Evolutionary conservation across 108 stramenopile species (phyloP).

Genomic region (Nitzschia palea): DNA sequence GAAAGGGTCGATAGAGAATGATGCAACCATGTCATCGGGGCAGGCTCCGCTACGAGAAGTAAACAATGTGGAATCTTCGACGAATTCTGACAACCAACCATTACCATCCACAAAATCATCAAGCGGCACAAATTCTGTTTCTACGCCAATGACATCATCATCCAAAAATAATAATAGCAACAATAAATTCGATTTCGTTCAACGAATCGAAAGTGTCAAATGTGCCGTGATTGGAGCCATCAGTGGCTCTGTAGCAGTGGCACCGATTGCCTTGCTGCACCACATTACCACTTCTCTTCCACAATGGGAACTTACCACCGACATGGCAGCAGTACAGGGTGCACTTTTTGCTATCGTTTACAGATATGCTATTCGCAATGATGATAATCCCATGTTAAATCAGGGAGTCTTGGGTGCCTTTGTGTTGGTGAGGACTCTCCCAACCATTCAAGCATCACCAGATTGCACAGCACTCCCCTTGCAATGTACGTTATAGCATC

Average conservation of each 20-base stretch:
- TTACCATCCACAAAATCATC: too few relatives aligned
- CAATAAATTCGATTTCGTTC: slow-evolving; percentile 61
- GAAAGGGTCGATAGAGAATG: too few relatives aligned
- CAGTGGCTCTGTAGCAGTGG: slow-evolving; percentile 55
- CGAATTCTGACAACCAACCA: too few relatives aligned
- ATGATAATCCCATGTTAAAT: slow-evolving; percentile 72
- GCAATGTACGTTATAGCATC: slow-evolving; percentile 42
- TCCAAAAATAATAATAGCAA: too few relatives aligned
- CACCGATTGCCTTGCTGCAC: slow-evolving; percentile 57
- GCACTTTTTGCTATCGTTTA: slow-evolving; percentile 85
- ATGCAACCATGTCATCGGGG: too few relatives aligned
- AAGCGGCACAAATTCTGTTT: too few relatives aligned
- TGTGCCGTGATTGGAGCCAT: slow-evolving; percentile 59
- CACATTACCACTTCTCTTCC: slow-evolving; percentile 41
- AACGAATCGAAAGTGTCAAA: slow-evolving; percentile 75
- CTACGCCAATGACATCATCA: too few relatives aligned
- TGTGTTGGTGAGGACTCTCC: slow-evolving; percentile 64
- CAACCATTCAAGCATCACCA: slow-evolving; percentile 47
- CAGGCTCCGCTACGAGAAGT: too few relatives aligned
- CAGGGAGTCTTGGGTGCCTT: slow-evolving; percentile 79
- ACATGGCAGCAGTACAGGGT: slow-evolving; percentile 60
- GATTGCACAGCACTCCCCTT: slow-evolving; percentile 67
- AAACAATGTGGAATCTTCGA: too few relatives aligned
- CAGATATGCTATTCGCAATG: slow-evolving; percentile 67
- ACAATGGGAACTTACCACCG: slow-evolving; percentile 80